Conservation (phyloP, 2,329 filamentous ascomycete species). For the Exophiala lecanii-corni region DNA sequence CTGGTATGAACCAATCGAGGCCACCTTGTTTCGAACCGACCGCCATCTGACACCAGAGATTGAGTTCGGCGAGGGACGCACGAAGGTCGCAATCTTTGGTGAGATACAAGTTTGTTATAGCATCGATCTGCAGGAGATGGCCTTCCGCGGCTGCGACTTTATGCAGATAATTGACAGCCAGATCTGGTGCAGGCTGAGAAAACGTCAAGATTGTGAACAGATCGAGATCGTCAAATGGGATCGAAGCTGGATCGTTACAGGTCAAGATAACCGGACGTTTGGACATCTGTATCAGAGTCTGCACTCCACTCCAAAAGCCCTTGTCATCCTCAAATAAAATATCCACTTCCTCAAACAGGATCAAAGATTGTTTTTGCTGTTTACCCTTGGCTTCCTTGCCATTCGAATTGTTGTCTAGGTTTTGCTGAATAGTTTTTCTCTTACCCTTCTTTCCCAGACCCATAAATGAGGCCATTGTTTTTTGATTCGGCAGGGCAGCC, state of each 20-base stretch:
- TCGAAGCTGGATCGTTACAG: conserved; percentile 82
- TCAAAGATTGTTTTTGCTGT: conserved; percentile 86
- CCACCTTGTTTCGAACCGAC: conserved; percentile 85
- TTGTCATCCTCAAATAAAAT: conserved; percentile 93
- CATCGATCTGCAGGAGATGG: conserved; percentile 65
- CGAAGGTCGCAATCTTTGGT: conserved; percentile 69
- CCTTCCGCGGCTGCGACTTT: conserved; percentile 84
- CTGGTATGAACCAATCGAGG: conserved; percentile 86
- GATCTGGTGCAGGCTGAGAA: conserved; percentile 57
- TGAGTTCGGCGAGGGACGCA: conserved; percentile 74
- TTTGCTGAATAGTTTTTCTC: conserved; percentile 19
- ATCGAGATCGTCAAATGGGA: conserved; percentile 70
- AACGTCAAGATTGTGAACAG: conserved; percentile 83
- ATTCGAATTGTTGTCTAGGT: conserved; percentile 15
- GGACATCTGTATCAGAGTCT: conserved; percentile 72
- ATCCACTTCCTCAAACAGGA: conserved; percentile 90
- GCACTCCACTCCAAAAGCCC: conserved; percentile 83
- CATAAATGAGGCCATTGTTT: conserved; percentile 24
- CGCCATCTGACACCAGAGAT: conserved; percentile 96
- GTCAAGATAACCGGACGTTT: conserved; percentile 92
- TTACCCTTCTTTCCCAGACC: conserved; percentile 23
- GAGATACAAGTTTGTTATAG: conserved; percentile 66
- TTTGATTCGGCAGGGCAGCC: conserved; percentile 26
- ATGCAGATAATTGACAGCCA: conserved; percentile 75
- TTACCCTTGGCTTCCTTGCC: conserved; percentile 13